These are phyloP conservation scores for Daedaleopsis sinensis DNA, from an alignment of 768 basidiomycete species.

Conservation along the genomic window DNA sequence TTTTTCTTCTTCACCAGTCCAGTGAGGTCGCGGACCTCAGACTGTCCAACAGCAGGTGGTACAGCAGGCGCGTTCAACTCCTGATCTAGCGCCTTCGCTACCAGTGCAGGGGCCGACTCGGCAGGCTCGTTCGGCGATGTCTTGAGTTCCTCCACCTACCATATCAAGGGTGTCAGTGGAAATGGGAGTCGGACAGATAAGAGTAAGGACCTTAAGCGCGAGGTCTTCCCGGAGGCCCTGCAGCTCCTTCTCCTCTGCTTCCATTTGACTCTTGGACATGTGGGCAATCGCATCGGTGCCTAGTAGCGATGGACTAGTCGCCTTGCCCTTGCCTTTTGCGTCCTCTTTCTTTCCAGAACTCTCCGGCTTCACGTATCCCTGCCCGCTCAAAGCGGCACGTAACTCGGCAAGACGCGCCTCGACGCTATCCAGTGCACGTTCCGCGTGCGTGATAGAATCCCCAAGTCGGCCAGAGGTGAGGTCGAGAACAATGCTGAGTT, in stretches of 20 bases:
- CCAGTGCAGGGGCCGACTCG: constrained; percentile 69
- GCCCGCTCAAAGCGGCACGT: constrained; percentile 45
- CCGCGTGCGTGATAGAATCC: constrained; percentile 81
- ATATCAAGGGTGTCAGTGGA: too few relatives aligned
- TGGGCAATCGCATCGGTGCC: constrained; percentile 58
- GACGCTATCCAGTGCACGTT: constrained; percentile 80
- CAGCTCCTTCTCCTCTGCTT: constrained; percentile 80
- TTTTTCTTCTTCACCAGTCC: constrained; percentile 91
- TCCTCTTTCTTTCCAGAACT: constrained; percentile 38
- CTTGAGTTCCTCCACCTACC: constrained; percentile 89
- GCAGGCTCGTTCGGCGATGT: constrained; percentile 66
- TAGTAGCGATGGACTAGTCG: constrained; percentile 40
- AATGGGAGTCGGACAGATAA: neutral
- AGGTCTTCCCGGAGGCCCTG: constrained; percentile 78
- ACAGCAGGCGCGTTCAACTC: constrained; percentile 58
- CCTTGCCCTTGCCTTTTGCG: constrained; percentile 75
- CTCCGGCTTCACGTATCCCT: constrained; percentile 36
- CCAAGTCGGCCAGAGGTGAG: constrained; percentile 83
- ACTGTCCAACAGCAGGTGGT: constrained; percentile 33
- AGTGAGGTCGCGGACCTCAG: constrained; percentile 79
- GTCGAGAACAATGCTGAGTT: constrained; percentile 91
- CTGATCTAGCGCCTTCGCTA: constrained; percentile 68
- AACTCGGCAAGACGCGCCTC: constrained; percentile 68
- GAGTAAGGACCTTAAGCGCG: constrained; percentile 68
- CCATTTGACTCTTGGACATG: constrained; percentile 76